phyloP scores from a whole-genome alignment of 2,329 filamentous ascomycete genomes.

The Phialophora tarda region DNA sequence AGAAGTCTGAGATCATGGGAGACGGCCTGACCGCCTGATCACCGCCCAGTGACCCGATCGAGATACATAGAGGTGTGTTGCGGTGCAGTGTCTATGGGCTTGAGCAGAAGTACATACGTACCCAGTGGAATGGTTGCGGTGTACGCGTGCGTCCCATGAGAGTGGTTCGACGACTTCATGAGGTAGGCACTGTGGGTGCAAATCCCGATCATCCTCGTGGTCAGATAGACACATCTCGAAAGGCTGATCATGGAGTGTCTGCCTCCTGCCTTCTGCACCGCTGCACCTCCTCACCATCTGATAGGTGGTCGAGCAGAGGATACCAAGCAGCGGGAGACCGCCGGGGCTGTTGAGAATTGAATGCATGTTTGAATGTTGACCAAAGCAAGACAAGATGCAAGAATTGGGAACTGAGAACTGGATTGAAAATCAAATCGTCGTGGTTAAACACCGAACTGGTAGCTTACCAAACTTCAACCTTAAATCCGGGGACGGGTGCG shows the following conservation, averaged over 20 bases:
- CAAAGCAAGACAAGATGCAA: too few relatives aligned
- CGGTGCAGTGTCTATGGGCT: background rate
- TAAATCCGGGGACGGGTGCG: too few relatives aligned
- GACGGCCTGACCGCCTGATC: background rate
- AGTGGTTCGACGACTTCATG: background rate
- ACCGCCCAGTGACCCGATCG: background rate
- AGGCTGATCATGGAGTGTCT: background rate
- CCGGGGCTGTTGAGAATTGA: too few relatives aligned
- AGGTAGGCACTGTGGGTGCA: background rate
- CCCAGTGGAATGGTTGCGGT: background rate
- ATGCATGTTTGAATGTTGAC: too few relatives aligned
- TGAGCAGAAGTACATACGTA: constrained; percentile 3
- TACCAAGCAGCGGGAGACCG: background rate
- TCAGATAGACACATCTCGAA: too few relatives aligned
- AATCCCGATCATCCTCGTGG: background rate
- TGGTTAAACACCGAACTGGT: too few relatives aligned
- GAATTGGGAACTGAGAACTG: too few relatives aligned
- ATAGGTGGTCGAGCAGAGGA: background rate
- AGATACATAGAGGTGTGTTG: background rate
- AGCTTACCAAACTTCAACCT: too few relatives aligned
- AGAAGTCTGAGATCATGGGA: background rate
- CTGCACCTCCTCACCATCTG: background rate
- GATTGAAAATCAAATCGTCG: too few relatives aligned
- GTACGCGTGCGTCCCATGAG: background rate
- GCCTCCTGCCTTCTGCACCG: background rate